These are phyloP conservation scores for Candida berthetii DNA, from an alignment of 805 yeast species.

Conservation along the genomic window DNA sequence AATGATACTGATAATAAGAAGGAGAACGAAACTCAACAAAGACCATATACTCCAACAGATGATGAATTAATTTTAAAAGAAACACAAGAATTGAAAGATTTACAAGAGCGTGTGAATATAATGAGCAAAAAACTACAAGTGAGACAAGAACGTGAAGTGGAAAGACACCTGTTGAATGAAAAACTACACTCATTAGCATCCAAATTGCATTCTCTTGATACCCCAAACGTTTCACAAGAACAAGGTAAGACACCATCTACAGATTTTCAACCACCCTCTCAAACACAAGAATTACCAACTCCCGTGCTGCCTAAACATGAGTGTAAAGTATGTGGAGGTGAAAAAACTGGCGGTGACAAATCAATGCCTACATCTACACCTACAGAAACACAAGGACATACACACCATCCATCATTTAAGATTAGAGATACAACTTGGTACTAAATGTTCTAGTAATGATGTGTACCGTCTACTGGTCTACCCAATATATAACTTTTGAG, in stretches of 20 bases:
- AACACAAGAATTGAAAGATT: conserved; percentile 24
- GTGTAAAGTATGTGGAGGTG: not conserved
- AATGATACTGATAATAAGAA: not conserved
- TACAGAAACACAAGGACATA: not conserved
- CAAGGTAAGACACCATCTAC: too few relatives aligned
- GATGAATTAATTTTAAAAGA: conserved; percentile 27
- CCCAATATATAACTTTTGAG: too few relatives aligned
- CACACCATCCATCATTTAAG: not conserved
- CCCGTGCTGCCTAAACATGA: not conserved
- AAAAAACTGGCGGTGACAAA: too few relatives aligned
- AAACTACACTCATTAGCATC: not conserved
- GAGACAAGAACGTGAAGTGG: conserved; percentile 27
- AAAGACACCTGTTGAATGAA: conserved; percentile 24
- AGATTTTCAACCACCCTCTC: not conserved
- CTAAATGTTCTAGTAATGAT: too few relatives aligned
- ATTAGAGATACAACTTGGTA: not conserved
- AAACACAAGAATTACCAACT: not conserved
- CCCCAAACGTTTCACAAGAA: not conserved
- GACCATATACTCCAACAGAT: conserved; percentile 16
- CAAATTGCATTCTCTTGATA: not conserved
- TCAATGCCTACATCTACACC: not conserved
- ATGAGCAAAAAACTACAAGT: conserved; percentile 24
- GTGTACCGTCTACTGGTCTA: too few relatives aligned
- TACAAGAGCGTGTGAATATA: conserved; percentile 26
- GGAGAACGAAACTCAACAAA: conserved; percentile 2